Evolutionary conservation across 139 green algal species (phyloP), one percentile per base, ranked within the genome.

Genomic region (Chlamydomonas applanata): DNA sequence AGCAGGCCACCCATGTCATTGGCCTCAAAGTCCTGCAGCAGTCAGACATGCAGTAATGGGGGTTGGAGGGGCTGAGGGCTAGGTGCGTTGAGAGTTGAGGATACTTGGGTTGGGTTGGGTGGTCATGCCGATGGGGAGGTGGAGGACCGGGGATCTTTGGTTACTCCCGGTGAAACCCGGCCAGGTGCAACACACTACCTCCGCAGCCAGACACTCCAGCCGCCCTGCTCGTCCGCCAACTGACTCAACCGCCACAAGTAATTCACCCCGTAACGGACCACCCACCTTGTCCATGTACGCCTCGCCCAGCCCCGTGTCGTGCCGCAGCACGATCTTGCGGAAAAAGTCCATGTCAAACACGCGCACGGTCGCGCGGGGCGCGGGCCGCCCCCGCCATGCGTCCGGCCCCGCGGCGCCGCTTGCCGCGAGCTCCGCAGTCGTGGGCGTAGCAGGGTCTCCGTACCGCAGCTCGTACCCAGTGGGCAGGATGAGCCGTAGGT

Each of bases 241-340:
- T 95, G 86, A 7, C 81, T 19, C 40, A 7, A 49, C 40, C 11
- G 40, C 7, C 40, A 49, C 40, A 49, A 19, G 40, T n/a, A n/a
- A n/a, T n/a, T n/a, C 40, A 49, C 11, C 25, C 2, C 11, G 24
- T 3, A 33, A 67, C 14, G n/a, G 25, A 70, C 33, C 30, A 2
- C 77, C 35, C 40, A 79, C 79, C 68, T 61, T 79, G 30, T 93
- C 88, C 89, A 98, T 97, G 87, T 97, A 99, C 0, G 89, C 85
- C 77, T 99, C 94, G 13, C 93, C 94, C 66, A 98, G 61, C 54
- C 94, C 94, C 3, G 91, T 93, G 79, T 98, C 94, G 29, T 92
- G 85, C 3, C 88, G 74, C 16, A 85, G 79, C 60, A 97, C 85
- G 36, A 95, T 84, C 71, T 86, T 85, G 29, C 79, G 76, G 82